A percentile compares a stretch with the other conserved stretches of the same genome.
These are phyloP conservation scores for Cladosporium phlei DNA, from an alignment of 2,329 filamentous ascomycete genomes.

Conservation along the genomic window DNA sequence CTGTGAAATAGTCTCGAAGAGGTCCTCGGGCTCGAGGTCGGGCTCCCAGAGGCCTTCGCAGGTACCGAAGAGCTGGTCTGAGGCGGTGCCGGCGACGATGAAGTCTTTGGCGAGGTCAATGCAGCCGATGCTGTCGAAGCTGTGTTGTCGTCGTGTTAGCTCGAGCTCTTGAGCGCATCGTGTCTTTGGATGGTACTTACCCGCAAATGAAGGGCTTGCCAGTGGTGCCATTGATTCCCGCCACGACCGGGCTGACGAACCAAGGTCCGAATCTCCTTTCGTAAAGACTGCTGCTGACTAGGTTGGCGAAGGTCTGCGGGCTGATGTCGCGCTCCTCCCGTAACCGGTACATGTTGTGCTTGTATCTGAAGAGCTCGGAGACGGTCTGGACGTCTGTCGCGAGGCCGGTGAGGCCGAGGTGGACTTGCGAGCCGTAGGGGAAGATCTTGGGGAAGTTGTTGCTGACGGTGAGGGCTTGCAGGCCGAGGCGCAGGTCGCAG, in stretches of 20 bases:
- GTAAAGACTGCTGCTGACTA: conserved; percentile 86
- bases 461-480: conserved; percentile 93
- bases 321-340: conserved; percentile 96
- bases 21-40: conserved; percentile 86
- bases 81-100: conserved; percentile 93
- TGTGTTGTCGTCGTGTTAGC: too few species aligned
- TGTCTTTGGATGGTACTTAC: too few species aligned
- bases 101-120: conserved; percentile 99
- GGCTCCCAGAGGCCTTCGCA: conserved; percentile 98
- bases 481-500: conserved; percentile 94
- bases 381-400: conserved; percentile 95
- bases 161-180: too few species aligned
- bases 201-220: conserved; percentile 97
- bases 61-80: conserved; percentile 96
- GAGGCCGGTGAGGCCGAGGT: conserved; percentile 91
- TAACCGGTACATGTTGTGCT: conserved; percentile 99
- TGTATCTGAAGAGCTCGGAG: conserved; percentile 96
- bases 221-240: conserved; percentile 89
- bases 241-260: conserved; percentile 92
- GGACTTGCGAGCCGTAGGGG: conserved; percentile 84
- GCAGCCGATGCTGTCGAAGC: conserved; percentile 95
- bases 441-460: conserved; percentile 99
- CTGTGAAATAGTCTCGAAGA: conserved; percentile 98
- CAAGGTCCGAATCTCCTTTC: conserved; percentile 94
- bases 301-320: conserved; percentile 91